Percentiles rank a stretch among this genome's conserved stretches.
Evolutionary conservation across 495 filamentous ascomycete genomes (phyloP).

Genomic region (Talaromyces nanjingensis): DNA sequence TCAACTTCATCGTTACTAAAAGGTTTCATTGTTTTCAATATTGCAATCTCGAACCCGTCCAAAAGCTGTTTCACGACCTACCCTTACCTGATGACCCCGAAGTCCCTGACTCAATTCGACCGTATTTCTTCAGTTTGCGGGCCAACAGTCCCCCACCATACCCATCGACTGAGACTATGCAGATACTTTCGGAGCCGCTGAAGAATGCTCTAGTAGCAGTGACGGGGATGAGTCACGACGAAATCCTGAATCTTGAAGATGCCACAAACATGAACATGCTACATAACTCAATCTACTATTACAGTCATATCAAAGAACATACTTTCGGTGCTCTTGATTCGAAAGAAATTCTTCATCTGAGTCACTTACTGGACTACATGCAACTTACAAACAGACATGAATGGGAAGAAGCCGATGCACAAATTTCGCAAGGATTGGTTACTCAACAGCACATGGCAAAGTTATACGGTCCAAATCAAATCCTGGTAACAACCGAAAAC

Average conservation of each 20-base stretch:
- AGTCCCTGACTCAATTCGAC: background rate
- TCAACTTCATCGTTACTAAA: background rate
- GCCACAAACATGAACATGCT: background rate
- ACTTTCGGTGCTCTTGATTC: background rate
- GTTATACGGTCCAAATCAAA: constrained; percentile 12
- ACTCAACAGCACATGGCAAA: constrained; percentile 7
- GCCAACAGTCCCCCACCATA: background rate
- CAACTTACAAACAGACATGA: background rate
- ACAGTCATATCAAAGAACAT: background rate
- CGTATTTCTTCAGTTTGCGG: background rate
- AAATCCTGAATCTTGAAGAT: background rate
- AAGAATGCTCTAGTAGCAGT: background rate
- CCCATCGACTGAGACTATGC: background rate
- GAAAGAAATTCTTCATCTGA: background rate
- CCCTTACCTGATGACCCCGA: background rate
- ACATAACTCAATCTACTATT: background rate
- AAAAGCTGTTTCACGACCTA: background rate
- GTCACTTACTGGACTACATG: background rate
- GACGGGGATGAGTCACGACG: background rate
- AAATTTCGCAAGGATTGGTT: constrained; percentile 2
- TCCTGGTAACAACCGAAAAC: background rate
- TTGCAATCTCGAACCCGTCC: background rate
- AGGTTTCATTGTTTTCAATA: background rate
- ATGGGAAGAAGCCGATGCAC: constrained; percentile 11
- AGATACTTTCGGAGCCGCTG: background rate